Evolutionary conservation across 2,329 filamentous ascomycete genomes (phyloP), one percentile per base, ranked within the genome.

Genomic region (Zarea fungicola): DNA sequence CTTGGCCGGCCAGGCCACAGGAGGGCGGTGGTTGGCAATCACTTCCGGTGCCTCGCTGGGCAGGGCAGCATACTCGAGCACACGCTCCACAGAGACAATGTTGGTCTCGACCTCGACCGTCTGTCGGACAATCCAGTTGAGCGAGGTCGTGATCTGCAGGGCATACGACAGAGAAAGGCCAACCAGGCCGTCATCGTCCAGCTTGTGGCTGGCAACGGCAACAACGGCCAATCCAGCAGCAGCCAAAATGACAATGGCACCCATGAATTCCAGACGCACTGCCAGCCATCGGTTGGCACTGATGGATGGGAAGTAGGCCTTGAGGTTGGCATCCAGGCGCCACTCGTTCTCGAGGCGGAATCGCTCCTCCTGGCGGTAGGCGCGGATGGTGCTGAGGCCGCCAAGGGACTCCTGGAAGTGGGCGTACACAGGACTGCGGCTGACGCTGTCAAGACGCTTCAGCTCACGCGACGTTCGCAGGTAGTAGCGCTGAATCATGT

Each of bases 41-140:
- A 97, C 89, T 65, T 99, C 93, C 7, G 91, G 89, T 43, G 93
- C 92, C 72, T 99, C 93, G 66, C 87, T 93, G 22, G 92, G 91
- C 54, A 99, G 78, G 43, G 81, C 79, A 50, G 92, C 89, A 70
- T 99, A 99, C 68, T 99, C 95, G 42, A 99, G 83, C 41, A 99
- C 91, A 62, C 93, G 87, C 76, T 99, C 93, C 31, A 99, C 93
- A 9, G 92, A 96, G 39, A 99, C 92, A 62, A 99, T 99, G 69
- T 99, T 99, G n/a, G 92, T 97, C 75, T 99, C 95, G n/a, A 99
- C 93, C 68, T 99, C 95, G 28, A 99, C 93, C 0, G 91, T 96
- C 70, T 99, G 93, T 51, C 95, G 84, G 44, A 99, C 93, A 62
- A 99, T 96, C 93, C 93, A 99, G 74, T 97, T 99, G 61, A 99